Conservation (phyloP, 75 land plant species). For the Selaginella tamariscina region DNA sequence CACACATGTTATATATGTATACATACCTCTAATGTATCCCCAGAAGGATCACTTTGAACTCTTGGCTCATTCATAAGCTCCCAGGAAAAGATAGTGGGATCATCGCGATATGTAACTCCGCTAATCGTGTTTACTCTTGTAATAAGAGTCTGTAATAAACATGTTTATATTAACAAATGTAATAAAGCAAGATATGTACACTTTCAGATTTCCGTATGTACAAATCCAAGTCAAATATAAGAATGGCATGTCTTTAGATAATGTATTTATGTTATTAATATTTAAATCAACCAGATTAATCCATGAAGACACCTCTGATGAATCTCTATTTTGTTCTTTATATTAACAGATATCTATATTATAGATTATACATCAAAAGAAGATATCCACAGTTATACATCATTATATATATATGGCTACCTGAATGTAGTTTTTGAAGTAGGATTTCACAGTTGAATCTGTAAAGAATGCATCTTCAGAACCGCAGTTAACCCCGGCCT, state of each 20-base stretch:
- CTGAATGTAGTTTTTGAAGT: not conserved
- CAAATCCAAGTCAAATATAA: too few species aligned
- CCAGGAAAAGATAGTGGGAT: slow-evolving; percentile 7
- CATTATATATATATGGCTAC: too few species aligned
- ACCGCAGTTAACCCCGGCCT: not conserved
- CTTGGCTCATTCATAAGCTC: slow-evolving; percentile 11
- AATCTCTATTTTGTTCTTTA: too few species aligned
- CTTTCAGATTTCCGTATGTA: too few species aligned
- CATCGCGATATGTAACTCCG: not conserved
- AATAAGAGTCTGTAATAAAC: not conserved
- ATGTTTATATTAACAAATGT: too few species aligned
- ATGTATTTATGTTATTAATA: not conserved
- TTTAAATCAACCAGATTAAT: not conserved
- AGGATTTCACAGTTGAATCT: not conserved
- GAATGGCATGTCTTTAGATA: not conserved
- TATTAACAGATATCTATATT: too few species aligned
- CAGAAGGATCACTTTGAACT: not conserved
- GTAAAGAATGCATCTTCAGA: slow-evolving; percentile 4
- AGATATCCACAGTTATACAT: too few species aligned
- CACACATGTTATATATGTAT: too few species aligned
- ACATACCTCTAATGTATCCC: not conserved
- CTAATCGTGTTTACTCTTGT: slow-evolving; percentile 4
- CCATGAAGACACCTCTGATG: too few species aligned
- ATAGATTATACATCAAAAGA: too few species aligned
- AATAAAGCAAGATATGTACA: too few species aligned